phyloP scores from a whole-genome alignment of 1,284 basidiomycete species.

The Trichosporon sp. region DNA sequence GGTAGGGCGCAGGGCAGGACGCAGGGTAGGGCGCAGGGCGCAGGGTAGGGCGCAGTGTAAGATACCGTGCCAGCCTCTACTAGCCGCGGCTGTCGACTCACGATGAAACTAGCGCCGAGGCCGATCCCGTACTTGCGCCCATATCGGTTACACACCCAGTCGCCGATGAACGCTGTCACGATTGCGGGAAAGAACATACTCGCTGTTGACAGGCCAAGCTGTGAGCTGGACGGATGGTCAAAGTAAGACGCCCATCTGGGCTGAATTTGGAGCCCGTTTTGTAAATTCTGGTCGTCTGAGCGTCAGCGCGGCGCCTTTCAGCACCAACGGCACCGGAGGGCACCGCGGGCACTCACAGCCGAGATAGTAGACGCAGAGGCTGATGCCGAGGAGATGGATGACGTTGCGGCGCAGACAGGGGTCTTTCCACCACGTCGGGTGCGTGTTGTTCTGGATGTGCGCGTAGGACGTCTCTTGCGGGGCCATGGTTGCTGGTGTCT shows the following conservation, averaged over 20 bases:
- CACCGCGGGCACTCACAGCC: slow-evolving; percentile 12
- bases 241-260: slow-evolving; percentile 32
- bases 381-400: slow-evolving; percentile 16
- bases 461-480: slow-evolving; percentile 8
- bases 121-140: slow-evolving; percentile 25
- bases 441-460: slow-evolving; percentile 17
- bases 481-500: neutral
- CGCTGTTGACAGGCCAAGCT: slow-evolving; percentile 29
- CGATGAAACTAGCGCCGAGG: slow-evolving; percentile 26
- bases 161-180: slow-evolving; percentile 25
- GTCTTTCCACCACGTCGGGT: slow-evolving; percentile 19
- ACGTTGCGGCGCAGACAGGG: slow-evolving; percentile 18
- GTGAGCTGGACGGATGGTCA: slow-evolving; percentile 19
- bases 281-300: slow-evolving; percentile 27
- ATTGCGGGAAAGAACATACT: slow-evolving; percentile 30
- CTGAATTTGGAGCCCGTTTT: slow-evolving; percentile 27
- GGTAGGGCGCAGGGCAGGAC: no score
- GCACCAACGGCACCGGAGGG: neutral
- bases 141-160: slow-evolving; percentile 21
- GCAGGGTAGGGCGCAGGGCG: no score
- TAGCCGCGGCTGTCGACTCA: neutral
- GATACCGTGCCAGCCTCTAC: no score
- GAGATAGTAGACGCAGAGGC: slow-evolving; percentile 20
- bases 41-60: no score
- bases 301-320: no score